Conservation (phyloP, 2,329 filamentous ascomycete species). For the Karstenula rhodostoma region DNA sequence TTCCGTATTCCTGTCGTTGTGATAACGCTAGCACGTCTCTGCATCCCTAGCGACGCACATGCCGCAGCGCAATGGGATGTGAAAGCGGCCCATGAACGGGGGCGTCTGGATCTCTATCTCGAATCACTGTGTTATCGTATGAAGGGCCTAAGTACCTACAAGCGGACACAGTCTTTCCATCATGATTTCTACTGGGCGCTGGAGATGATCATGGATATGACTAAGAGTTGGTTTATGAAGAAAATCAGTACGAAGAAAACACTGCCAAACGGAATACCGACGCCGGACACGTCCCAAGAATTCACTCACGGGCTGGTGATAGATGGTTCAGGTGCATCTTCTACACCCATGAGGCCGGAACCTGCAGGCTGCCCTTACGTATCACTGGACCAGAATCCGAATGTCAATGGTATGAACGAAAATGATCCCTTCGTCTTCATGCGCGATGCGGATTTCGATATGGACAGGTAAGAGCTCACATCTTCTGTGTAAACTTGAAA, state of each 20-base stretch:
- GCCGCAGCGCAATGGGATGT: slow-evolving; percentile 39
- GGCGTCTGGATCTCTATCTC: slow-evolving; percentile 42
- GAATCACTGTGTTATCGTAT: slow-evolving; percentile 46
- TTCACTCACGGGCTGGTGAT: background rate
- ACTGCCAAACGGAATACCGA: slow-evolving; percentile 13
- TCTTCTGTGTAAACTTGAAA: background rate
- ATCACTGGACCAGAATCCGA: slow-evolving; percentile 7
- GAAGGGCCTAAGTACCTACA: slow-evolving; percentile 37
- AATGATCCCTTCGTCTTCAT: slow-evolving; percentile 35
- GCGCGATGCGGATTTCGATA: slow-evolving; percentile 39
- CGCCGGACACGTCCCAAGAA: slow-evolving; percentile 17
- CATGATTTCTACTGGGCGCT: slow-evolving; percentile 44
- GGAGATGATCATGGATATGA: slow-evolving; percentile 40
- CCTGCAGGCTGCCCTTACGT: slow-evolving; percentile 6
- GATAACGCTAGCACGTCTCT: slow-evolving; percentile 39
- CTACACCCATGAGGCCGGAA: background rate
- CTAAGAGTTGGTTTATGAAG: slow-evolving; percentile 38
- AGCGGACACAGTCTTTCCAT: slow-evolving; percentile 33
- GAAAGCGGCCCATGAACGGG: slow-evolving; percentile 41
- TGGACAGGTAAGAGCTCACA: slow-evolving; percentile 28
- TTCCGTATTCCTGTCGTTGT: slow-evolving; percentile 42
- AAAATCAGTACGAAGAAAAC: slow-evolving; percentile 28
- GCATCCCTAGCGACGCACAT: slow-evolving; percentile 37
- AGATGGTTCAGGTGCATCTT: slow-evolving; percentile 5
- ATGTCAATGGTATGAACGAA: slow-evolving; percentile 11